phyloP scores from a whole-genome alignment of 176 grass and related monocot genomes.

The Raddia guianensis region DNA sequence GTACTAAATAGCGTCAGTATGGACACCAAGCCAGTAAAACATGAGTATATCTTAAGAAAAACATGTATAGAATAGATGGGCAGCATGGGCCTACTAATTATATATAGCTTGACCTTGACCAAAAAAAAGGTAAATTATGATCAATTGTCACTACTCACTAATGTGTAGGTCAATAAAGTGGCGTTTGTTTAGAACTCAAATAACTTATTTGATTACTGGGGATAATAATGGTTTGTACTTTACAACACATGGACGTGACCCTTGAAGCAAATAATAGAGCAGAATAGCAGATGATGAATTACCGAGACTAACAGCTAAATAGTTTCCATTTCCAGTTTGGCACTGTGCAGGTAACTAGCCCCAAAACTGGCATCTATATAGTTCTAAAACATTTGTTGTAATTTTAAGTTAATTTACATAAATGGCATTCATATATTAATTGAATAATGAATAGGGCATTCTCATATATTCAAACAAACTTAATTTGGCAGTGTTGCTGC shows the following conservation, averaged over 20 bases:
- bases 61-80: background rate
- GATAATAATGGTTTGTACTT: constrained; percentile 1
- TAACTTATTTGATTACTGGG: background rate
- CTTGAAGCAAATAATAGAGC: constrained; percentile 16
- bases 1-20: constrained; percentile 34
- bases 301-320: constrained; percentile 28
- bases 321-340: background rate
- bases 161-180: constrained; percentile 14
- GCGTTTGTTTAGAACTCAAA: constrained; percentile 19
- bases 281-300: constrained; percentile 8
- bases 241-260: background rate
- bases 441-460: background rate
- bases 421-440: constrained; percentile 12
- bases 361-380: constrained; percentile 22
- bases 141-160: constrained; percentile 21
- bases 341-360: background rate
- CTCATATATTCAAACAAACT: background rate
- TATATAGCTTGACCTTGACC: constrained; percentile 9
- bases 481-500: constrained; percentile 2
- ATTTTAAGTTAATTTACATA: constrained; percentile 26
- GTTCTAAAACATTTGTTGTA: background rate
- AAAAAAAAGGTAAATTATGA: constrained; percentile 19
- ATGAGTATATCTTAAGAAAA: constrained; percentile 32
- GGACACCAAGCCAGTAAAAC: constrained; percentile 7
- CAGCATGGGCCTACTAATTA: constrained; percentile 1